Conservation (phyloP, 768 basidiomycete species). For the Pisolithus sp. region DNA sequence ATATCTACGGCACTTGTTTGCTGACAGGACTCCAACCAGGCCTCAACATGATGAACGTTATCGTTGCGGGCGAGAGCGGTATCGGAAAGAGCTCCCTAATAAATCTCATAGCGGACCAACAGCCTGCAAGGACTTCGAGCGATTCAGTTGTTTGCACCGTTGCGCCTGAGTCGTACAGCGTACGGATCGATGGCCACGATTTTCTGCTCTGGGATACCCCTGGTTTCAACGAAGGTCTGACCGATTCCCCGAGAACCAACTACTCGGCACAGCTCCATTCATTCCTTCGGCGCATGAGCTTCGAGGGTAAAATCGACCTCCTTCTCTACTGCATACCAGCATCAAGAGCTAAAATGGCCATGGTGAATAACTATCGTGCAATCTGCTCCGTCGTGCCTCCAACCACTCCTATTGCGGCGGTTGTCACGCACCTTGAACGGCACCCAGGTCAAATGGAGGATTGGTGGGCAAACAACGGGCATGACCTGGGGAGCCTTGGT, state of each 20-base stretch:
- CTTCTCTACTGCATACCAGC: constrained; percentile 17
- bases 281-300: constrained; percentile 6
- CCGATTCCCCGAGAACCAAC: neutral
- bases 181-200: constrained; percentile 8
- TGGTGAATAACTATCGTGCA: constrained; percentile 12
- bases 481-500: constrained; percentile 5
- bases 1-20: neutral
- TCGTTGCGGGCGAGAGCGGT: constrained; percentile 20
- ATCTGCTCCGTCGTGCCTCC: constrained; percentile 6
- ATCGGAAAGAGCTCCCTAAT: constrained; percentile 22
- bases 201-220: constrained; percentile 14
- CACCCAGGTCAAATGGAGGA: constrained; percentile 15
- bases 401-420: constrained; percentile 10
- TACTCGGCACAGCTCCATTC: constrained; percentile 5
- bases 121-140: constrained; percentile 13
- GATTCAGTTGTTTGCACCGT: constrained; percentile 17
- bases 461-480: constrained; percentile 15
- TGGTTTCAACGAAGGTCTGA: constrained; percentile 12
- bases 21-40: neutral
- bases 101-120: constrained; percentile 12
- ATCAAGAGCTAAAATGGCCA: constrained; percentile 12
- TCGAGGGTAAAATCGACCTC: constrained; percentile 10
- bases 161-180: constrained; percentile 4
- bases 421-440: constrained; percentile 17
- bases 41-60: constrained; percentile 12